A percentile compares a stretch with the other conserved stretches of the same genome.
These are phyloP conservation scores for Fusarium piperis DNA, from an alignment of 2,329 filamentous ascomycete species.

Conservation along the genomic window DNA sequence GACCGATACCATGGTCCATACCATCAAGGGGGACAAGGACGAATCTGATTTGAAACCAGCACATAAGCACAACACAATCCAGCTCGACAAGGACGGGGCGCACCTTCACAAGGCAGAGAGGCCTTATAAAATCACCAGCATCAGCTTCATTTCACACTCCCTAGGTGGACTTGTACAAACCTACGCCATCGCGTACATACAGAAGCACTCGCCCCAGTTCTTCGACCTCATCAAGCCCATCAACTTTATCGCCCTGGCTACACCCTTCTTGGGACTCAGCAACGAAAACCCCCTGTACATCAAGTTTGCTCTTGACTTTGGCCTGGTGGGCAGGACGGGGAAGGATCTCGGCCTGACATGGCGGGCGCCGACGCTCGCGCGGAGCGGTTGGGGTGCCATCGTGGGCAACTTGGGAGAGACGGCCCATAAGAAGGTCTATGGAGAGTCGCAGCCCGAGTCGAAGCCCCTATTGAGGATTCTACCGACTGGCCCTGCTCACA, in stretches of 20 bases:
- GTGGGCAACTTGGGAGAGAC: slow-evolving; percentile 78
- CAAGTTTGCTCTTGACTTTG: slow-evolving; percentile 96
- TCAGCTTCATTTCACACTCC: slow-evolving; percentile 94
- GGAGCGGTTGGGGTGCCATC: slow-evolving; percentile 88
- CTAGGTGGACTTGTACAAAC: slow-evolving; percentile 90
- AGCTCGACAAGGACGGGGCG: slow-evolving; percentile 64
- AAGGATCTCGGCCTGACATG: slow-evolving; percentile 95
- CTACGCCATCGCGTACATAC: slow-evolving; percentile 95
- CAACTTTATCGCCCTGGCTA: slow-evolving; percentile 89
- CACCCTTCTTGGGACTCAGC: slow-evolving; percentile 89
- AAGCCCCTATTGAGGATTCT: slow-evolving; percentile 91
- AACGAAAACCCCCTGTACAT: slow-evolving; percentile 98
- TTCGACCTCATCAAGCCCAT: slow-evolving; percentile 86
- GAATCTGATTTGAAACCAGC: slow-evolving; percentile 57
- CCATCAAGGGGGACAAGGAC: slow-evolving; percentile 55
- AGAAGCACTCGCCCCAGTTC: slow-evolving; percentile 93
- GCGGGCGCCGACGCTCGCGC: slow-evolving; percentile 85
- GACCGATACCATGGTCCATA: slow-evolving; percentile 54
- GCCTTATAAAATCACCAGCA: slow-evolving; percentile 88
- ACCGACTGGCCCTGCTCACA: slow-evolving; percentile 90
- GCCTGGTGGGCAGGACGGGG: slow-evolving; percentile 92
- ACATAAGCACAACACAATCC: slow-evolving; percentile 71
- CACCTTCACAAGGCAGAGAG: slow-evolving; percentile 58
- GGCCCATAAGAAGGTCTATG: slow-evolving; percentile 43
- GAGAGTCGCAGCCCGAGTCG: slow-evolving; percentile 71